These are phyloP conservation scores for Oryza australiensis DNA, from an alignment of 176 grass and related monocot genomes.

Conservation along the genomic window DNA sequence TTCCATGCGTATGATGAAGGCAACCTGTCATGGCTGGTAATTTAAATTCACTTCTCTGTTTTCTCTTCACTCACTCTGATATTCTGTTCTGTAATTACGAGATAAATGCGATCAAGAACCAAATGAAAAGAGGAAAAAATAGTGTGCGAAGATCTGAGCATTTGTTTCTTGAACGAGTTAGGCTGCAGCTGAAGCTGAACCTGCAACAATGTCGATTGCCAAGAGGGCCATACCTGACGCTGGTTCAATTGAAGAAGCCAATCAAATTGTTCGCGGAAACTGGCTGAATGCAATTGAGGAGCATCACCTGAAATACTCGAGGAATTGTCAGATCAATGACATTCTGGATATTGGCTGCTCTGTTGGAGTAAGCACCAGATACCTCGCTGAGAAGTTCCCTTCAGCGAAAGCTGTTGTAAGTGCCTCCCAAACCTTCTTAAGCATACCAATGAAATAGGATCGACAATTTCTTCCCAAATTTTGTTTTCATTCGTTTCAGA, in stretches of 20 bases:
- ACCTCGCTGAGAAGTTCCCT: constrained; percentile 72
- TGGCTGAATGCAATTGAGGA: constrained; percentile 73
- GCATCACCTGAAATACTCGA: constrained; percentile 56
- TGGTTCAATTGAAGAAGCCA: constrained; percentile 63
- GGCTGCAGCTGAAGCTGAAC: constrained; percentile 89
- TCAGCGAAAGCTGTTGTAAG: constrained; percentile 68
- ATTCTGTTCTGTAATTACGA: too few relatives aligned
- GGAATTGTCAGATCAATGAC: constrained; percentile 50
- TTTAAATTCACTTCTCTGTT: neutral
- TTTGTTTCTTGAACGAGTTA: constrained; percentile 30
- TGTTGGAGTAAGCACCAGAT: constrained; percentile 79
- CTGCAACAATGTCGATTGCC: constrained; percentile 83
- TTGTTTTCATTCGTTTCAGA: neutral
- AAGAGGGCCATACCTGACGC: constrained; percentile 80
- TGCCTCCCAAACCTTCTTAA: neutral
- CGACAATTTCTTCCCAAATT: neutral
- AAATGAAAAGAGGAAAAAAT: too few relatives aligned
- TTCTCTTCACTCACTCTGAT: neutral
- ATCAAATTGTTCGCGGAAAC: constrained; percentile 56
- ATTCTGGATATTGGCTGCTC: constrained; percentile 90
- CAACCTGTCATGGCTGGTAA: constrained; percentile 96
- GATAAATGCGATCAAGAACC: too few relatives aligned
- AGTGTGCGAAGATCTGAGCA: neutral
- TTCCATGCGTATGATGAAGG: constrained; percentile 92
- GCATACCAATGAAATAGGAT: neutral